A percentile compares a stretch with the other conserved stretches of the same genome.
Evolutionary conservation across 257 asterid genomes (phyloP).

Genomic region (Rehmannia glutinosa): DNA sequence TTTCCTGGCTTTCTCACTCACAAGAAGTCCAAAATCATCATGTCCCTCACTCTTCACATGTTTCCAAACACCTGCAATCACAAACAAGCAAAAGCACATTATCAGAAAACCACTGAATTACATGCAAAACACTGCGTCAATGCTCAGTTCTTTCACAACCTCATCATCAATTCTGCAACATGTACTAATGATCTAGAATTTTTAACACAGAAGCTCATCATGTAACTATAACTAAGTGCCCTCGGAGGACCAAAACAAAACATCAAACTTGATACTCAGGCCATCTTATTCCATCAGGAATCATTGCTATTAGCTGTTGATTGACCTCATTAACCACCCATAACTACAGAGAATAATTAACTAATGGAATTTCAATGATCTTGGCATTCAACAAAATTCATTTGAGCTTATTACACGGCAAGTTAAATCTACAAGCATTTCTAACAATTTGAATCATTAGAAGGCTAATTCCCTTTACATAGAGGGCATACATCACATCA

Average conservation of each 20-base stretch:
- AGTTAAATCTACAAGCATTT: not conserved
- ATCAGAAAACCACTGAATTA: not conserved
- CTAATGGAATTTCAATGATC: not conserved
- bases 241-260: too few relatives aligned
- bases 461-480: not conserved
- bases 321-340: not conserved
- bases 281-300: too few relatives aligned
- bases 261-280: too few relatives aligned
- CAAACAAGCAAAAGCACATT: not conserved
- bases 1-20: slow-evolving; percentile 79
- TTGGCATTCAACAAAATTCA: not conserved
- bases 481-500: not conserved
- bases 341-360: not conserved
- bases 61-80: slow-evolving; percentile 77
- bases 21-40: slow-evolving; percentile 93
- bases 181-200: not conserved
- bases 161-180: too few relatives aligned
- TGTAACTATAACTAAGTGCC: not conserved
- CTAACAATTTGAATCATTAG: not conserved
- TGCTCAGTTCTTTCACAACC: too few relatives aligned
- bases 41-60: slow-evolving; percentile 90
- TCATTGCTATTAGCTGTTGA: not conserved
- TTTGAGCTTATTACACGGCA: not conserved
- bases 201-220: not conserved
- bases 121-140: not conserved